Evolutionary conservation across 2,329 filamentous ascomycete species (phyloP).

Genomic region (Alternaria atra): DNA sequence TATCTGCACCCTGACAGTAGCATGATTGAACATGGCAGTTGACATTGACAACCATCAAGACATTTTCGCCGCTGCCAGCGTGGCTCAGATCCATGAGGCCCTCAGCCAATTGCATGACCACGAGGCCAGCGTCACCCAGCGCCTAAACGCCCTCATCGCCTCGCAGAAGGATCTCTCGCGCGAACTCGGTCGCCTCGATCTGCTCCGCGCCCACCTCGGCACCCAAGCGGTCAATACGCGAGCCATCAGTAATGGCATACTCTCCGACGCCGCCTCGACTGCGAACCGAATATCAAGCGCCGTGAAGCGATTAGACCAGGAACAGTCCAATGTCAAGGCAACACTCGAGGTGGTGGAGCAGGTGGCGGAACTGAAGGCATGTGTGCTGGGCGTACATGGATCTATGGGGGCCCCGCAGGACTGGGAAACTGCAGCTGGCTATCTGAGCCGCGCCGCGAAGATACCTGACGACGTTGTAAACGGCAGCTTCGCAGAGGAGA

Average conservation of each 20-base stretch:
- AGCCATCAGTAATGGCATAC: conserved; percentile 87
- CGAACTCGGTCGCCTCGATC: conserved; percentile 85
- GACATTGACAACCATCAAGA: conserved; percentile 30
- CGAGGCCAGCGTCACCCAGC: conserved; percentile 76
- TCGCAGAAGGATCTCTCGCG: conserved; percentile 88
- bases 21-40: conserved; percentile 34
- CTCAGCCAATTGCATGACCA: conserved; percentile 78
- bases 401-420: conserved; percentile 98
- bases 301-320: conserved; percentile 86
- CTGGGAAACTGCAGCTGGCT: conserved; percentile 95
- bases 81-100: conserved; percentile 80
- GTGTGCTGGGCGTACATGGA: conserved; percentile 90
- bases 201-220: conserved; percentile 86
- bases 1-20: not conserved
- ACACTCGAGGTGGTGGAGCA: conserved; percentile 94
- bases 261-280: conserved; percentile 84
- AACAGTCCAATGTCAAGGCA: conserved; percentile 89
- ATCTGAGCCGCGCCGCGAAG: conserved; percentile 82
- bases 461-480: conserved; percentile 82
- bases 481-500: conserved; percentile 86
- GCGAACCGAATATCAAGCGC: conserved; percentile 85
- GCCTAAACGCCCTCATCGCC: conserved; percentile 78
- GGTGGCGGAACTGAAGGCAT: conserved; percentile 95
- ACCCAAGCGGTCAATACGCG: conserved; percentile 86
- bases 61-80: conserved; percentile 72